These are phyloP conservation scores for Rhodosporidiobolus odoratus DNA, from an alignment of 768 basidiomycete species.

Conservation along the genomic window DNA sequence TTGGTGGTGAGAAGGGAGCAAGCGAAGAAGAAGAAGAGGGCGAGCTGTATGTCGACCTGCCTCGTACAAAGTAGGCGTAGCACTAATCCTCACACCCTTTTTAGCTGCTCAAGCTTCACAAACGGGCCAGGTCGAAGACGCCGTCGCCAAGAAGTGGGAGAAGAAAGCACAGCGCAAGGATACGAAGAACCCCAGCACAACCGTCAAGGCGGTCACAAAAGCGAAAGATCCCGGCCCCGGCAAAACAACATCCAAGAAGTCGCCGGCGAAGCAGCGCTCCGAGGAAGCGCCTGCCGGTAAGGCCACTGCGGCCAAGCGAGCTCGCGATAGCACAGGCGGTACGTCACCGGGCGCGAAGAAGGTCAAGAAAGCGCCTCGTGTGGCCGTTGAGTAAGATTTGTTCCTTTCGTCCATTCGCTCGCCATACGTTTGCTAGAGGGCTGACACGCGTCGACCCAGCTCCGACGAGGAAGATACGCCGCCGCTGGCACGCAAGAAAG, in stretches of 20 bases:
- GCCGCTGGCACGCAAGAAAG: too few species aligned
- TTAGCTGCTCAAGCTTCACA: neutral
- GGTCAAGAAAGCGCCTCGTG: neutral
- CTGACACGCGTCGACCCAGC: too few species aligned
- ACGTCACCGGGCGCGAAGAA: neutral
- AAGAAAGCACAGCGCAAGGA: constrained; percentile 14
- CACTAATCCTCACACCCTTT: too few species aligned
- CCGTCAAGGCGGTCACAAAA: constrained; percentile 7
- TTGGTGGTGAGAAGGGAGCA: constrained; percentile 1
- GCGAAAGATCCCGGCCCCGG: too few species aligned
- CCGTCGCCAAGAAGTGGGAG: constrained; percentile 27
- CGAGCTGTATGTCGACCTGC: neutral
- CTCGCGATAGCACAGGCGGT: too few species aligned
- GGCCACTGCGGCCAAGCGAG: too few species aligned
- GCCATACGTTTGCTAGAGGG: too few species aligned
- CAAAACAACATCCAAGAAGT: neutral
- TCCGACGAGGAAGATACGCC: too few species aligned
- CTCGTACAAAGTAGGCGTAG: too few species aligned
- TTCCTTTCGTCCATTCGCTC: too few species aligned
- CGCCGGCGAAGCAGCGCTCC: neutral
- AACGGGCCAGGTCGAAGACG: neutral
- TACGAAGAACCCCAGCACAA: constrained; percentile 4
- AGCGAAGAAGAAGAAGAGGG: neutral
- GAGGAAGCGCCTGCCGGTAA: too few species aligned
- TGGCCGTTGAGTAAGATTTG: too few species aligned